Evolutionary conservation across 169 alveolate genomes (phyloP).

Genomic region (Amoebophrya sp.): DNA sequence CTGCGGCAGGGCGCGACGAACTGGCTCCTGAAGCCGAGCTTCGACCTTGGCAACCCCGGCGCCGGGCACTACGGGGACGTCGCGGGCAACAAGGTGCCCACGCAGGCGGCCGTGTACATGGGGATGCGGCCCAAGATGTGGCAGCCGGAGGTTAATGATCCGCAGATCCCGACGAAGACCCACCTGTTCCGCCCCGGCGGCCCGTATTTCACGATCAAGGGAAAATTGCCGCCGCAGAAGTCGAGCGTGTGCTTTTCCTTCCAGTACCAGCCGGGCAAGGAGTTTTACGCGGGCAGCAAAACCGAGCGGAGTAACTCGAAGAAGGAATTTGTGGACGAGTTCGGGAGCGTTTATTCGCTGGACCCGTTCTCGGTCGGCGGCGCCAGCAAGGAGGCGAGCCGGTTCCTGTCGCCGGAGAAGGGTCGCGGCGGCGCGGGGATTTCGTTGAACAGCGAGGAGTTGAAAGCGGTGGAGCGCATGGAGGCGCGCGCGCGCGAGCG

Average conservation of each 20-base stretch:
- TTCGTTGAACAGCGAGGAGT: neutral
- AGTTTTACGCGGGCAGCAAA: neutral
- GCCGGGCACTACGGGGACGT: neutral
- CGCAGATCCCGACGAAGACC: neutral
- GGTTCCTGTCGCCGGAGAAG: neutral
- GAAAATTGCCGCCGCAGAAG: neutral
- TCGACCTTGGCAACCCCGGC: neutral
- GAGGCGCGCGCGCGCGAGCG: neutral
- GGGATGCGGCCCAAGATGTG: neutral
- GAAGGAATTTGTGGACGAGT: neutral
- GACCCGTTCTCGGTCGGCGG: too few species aligned
- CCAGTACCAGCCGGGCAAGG: neutral
- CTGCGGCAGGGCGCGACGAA: neutral
- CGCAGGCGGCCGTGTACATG: neutral
- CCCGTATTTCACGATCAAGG: neutral
- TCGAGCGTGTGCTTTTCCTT: neutral
- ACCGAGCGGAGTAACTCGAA: too few species aligned
- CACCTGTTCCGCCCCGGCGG: neutral
- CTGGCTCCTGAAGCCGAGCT: neutral
- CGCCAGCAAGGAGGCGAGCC: neutral
- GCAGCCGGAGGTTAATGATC: neutral
- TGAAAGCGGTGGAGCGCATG: neutral
- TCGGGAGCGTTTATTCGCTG: neutral
- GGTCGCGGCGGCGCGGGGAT: too few species aligned
- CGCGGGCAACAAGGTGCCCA: neutral